Percentiles rank a stretch among this genome's conserved stretches.
Evolutionary conservation across 148 eudicot genomes (phyloP).

Genomic region (Rhododendron molle): DNA sequence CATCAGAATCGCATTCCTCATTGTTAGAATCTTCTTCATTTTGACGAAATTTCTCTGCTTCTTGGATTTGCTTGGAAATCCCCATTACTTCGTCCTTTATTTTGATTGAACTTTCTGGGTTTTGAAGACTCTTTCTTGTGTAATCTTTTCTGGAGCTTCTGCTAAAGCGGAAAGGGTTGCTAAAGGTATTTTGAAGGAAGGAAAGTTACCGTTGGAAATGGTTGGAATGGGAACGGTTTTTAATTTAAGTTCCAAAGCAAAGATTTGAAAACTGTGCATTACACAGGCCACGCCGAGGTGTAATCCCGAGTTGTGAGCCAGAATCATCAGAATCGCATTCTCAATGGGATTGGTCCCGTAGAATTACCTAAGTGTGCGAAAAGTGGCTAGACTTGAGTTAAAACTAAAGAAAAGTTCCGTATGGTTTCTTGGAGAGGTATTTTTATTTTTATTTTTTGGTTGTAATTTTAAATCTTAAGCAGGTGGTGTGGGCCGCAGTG

Average conservation of each 20-base stretch:
- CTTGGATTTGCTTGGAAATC: background rate
- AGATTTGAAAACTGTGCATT: background rate
- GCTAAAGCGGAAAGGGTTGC: background rate
- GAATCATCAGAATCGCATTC: too few species aligned
- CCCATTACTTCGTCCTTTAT: constrained; percentile 7
- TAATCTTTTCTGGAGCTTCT: background rate
- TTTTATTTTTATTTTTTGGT: too few species aligned
- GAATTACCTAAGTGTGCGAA: too few species aligned
- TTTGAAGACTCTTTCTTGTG: background rate
- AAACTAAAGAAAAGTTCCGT: too few species aligned
- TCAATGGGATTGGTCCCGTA: too few species aligned
- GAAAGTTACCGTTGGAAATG: constrained; percentile 4
- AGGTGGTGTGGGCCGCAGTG: too few species aligned
- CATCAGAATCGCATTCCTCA: constrained; percentile 39
- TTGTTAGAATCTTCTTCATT: constrained; percentile 19
- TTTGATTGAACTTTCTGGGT: background rate
- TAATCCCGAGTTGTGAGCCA: background rate
- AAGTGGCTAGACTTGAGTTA: too few species aligned
- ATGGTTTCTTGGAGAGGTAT: too few species aligned
- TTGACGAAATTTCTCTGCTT: background rate
- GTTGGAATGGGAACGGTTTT: background rate
- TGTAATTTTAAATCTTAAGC: too few species aligned
- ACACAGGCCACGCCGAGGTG: background rate
- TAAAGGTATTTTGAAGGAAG: background rate
- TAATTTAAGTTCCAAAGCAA: background rate